Conservation (phyloP, 2,329 filamentous ascomycete species). For the Ophiostoma himal-ulmi region DNA sequence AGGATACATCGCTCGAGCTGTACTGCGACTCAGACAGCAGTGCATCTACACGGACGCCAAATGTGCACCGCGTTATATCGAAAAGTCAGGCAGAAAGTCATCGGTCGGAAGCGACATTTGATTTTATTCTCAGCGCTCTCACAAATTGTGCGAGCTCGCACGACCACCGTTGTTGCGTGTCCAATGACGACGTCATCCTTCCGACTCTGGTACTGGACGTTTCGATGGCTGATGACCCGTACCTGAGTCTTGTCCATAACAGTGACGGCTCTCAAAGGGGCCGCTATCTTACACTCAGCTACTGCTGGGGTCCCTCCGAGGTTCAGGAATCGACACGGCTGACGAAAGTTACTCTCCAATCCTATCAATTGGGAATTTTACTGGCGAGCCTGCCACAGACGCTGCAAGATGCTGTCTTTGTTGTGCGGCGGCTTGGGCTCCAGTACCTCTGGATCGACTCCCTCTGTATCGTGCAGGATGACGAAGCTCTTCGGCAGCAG, state of each 20-base stretch:
- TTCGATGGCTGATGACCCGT: neutral
- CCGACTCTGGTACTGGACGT: conserved; percentile 1
- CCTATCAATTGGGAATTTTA: neutral
- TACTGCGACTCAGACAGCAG: neutral
- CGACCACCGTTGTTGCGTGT: neutral
- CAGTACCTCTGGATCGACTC: conserved; percentile 30
- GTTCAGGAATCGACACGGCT: neutral
- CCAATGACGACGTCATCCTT: neutral
- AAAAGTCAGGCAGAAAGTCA: neutral
- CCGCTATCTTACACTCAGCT: conserved; percentile 18
- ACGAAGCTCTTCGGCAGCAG: conserved; percentile 13
- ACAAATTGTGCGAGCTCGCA: neutral
- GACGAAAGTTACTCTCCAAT: neutral
- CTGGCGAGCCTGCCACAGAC: neutral
- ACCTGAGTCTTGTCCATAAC: neutral
- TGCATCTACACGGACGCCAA: neutral
- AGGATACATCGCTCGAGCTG: neutral
- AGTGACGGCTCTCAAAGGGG: neutral
- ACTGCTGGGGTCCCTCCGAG: conserved; percentile 16
- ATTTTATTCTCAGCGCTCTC: neutral
- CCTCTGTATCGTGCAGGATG: conserved; percentile 29
- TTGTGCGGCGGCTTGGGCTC: conserved; percentile 22
- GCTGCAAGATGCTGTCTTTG: conserved; percentile 19
- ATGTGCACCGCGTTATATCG: neutral
- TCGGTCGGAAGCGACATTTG: neutral